Conservation (phyloP, 768 basidiomycete species). For the Trametes cubensis region DNA sequence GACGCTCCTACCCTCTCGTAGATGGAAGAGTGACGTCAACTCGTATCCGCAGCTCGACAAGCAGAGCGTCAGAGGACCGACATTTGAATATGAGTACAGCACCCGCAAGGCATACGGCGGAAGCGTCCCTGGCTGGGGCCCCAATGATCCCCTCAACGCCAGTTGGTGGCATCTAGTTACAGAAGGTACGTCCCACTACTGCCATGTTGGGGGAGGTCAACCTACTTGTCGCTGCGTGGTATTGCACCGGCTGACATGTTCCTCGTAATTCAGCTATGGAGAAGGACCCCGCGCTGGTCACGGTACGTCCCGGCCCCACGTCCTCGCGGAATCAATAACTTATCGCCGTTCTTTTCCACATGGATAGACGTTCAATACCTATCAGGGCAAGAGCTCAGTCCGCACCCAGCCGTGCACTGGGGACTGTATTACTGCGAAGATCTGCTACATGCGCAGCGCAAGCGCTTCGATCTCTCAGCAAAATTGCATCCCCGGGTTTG, state of each 20-base stretch:
- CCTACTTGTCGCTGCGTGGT: too few relatives aligned
- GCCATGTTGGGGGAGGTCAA: too few relatives aligned
- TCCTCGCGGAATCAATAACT: neutral
- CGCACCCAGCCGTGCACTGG: slow-evolving; percentile 57
- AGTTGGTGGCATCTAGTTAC: slow-evolving; percentile 86
- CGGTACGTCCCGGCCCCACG: slow-evolving; percentile 39
- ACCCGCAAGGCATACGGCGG: slow-evolving; percentile 68
- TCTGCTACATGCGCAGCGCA: slow-evolving; percentile 79
- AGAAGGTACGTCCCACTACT: slow-evolving; percentile 49
- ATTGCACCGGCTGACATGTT: too few relatives aligned
- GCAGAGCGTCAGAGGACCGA: slow-evolving; percentile 61
- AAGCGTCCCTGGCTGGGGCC: slow-evolving; percentile 59
- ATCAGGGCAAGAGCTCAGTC: slow-evolving; percentile 73
- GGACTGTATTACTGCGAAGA: slow-evolving; percentile 64
- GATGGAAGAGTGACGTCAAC: slow-evolving; percentile 67
- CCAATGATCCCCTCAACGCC: slow-evolving; percentile 71
- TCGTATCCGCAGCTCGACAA: slow-evolving; percentile 59
- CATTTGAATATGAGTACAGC: slow-evolving; percentile 65
- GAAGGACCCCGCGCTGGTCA: slow-evolving; percentile 56
- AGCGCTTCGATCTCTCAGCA: slow-evolving; percentile 60
- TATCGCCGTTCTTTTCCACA: neutral
- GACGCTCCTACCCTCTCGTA: slow-evolving; percentile 30
- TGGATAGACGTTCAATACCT: slow-evolving; percentile 60
- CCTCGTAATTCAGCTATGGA: slow-evolving; percentile 51
- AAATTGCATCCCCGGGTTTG: slow-evolving; percentile 66